These are phyloP conservation scores for Ascochyta koolunga DNA, from an alignment of 2,329 filamentous ascomycete genomes.

Conservation along the genomic window DNA sequence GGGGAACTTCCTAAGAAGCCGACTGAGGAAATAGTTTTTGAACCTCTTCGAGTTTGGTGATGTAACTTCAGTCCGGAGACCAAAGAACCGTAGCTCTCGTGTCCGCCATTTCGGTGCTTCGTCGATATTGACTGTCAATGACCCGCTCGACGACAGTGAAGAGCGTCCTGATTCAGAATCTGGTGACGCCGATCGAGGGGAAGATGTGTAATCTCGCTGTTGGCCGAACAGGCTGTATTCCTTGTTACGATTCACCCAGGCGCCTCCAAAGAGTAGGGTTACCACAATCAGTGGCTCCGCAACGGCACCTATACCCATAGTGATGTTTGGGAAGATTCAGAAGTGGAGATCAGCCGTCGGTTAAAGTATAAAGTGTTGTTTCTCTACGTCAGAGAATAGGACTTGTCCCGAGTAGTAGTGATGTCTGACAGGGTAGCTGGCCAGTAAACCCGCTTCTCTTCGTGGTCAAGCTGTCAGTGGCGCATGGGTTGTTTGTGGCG, in stretches of 20 bases:
- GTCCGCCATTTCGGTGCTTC: conserved; percentile 55
- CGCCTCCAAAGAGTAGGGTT: conserved; percentile 64
- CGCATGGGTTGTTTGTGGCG: not conserved
- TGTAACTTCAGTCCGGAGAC: conserved; percentile 55
- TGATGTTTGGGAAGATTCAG: conserved; percentile 5
- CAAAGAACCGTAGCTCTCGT: conserved; percentile 56
- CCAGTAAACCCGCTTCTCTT: not conserved
- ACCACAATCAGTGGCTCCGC: conserved; percentile 68
- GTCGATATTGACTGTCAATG: conserved; percentile 50
- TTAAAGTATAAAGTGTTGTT: not conserved
- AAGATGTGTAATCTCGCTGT: conserved; percentile 25
- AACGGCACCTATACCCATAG: conserved; percentile 63
- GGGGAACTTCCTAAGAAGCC: conserved; percentile 69
- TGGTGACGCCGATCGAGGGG: conserved; percentile 47
- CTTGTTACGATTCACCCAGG: conserved; percentile 64
- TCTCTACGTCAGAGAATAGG: too few relatives aligned
- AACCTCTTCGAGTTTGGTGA: conserved; percentile 69
- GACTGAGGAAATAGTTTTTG: conserved; percentile 65
- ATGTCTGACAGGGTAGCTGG: not conserved
- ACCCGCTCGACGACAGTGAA: conserved; percentile 51
- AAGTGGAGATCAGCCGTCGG: not conserved
- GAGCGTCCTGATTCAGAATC: conserved; percentile 50
- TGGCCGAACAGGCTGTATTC: conserved; percentile 45
- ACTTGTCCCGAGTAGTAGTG: not conserved
- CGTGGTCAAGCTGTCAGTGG: conserved; percentile 4